Evolutionary conservation across 139 green algal species (phyloP).

Genomic region (Yamagishiella unicocca): DNA sequence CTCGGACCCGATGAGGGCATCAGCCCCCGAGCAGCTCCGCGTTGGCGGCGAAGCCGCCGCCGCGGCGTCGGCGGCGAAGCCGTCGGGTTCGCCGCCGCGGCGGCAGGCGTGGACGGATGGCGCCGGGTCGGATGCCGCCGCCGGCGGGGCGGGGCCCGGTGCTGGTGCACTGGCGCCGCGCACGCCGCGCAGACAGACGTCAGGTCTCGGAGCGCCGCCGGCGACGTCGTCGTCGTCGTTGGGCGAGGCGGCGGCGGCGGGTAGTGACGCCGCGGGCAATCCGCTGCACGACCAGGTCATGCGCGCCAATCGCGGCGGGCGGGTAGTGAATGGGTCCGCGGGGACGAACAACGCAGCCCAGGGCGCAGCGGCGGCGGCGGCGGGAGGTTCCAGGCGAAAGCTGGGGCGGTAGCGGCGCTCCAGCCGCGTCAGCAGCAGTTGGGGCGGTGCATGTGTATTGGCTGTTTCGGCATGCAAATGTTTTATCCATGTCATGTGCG

Average conservation of each 20-base stretch:
- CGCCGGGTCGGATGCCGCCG: not conserved
- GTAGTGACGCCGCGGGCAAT: not conserved
- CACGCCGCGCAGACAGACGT: not conserved
- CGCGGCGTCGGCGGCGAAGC: not conserved
- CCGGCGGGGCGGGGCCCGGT: not conserved
- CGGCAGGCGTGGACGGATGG: not conserved
- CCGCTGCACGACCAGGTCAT: constrained; percentile 28
- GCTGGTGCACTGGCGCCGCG: not conserved
- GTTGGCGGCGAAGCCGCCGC: no score
- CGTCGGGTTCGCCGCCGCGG: not conserved
- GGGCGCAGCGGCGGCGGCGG: no score
- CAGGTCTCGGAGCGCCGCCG: not conserved
- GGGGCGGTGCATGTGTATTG: no score
- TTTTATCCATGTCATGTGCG: no score
- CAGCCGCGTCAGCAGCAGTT: no score
- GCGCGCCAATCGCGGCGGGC: constrained; percentile 30
- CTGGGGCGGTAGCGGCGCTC: no score
- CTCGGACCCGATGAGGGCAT: not conserved
- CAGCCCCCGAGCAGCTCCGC: not conserved
- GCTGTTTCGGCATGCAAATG: no score
- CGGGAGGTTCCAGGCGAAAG: no score
- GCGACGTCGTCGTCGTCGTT: not conserved
- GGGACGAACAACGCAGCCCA: no score
- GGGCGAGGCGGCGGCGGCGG: not conserved
- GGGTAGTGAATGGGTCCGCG: not conserved